Conservation (phyloP, 1,284 basidiomycete genomes). For the Ustanciosporium gigantosporum region DNA sequence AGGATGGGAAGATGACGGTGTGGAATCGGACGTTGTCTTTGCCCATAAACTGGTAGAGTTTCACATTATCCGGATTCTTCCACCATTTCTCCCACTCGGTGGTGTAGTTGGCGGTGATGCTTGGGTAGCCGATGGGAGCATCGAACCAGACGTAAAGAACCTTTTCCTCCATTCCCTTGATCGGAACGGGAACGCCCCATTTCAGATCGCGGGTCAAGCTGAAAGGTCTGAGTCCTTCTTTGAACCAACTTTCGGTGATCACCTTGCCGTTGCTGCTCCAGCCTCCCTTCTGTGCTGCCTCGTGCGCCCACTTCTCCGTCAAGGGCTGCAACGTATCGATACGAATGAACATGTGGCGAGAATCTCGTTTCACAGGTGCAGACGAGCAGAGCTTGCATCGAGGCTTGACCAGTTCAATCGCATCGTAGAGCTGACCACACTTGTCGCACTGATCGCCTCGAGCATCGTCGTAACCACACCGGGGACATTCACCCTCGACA, state of each 20-base stretch:
- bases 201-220: conserved; percentile 91
- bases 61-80: conserved; percentile 88
- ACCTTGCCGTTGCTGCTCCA: conserved; percentile 94
- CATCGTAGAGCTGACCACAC: conserved; percentile 84
- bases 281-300: conserved; percentile 76
- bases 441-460: conserved; percentile 98
- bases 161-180: conserved; percentile 83
- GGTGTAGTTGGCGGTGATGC: conserved; percentile 95
- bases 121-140: conserved; percentile 94
- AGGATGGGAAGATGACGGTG: conserved; percentile 90
- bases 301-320: conserved; percentile 86
- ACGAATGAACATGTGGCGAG: conserved; percentile 92
- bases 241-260: conserved; percentile 87
- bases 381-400: conserved; percentile 85
- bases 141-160: conserved; percentile 97
- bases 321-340: conserved; percentile 81
- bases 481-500: conserved; percentile 59
- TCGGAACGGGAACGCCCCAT: conserved; percentile 94
- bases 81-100: conserved; percentile 96
- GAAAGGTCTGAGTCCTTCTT: conserved; percentile 81
- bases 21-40: conserved; percentile 87
- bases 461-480: conserved; percentile 69
- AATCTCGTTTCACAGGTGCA: conserved; percentile 68
- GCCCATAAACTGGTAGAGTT: conserved; percentile 95
- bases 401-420: conserved; percentile 92